Conservation (phyloP, 1,284 basidiomycete genomes). For the Ganoderma boninense region DNA sequence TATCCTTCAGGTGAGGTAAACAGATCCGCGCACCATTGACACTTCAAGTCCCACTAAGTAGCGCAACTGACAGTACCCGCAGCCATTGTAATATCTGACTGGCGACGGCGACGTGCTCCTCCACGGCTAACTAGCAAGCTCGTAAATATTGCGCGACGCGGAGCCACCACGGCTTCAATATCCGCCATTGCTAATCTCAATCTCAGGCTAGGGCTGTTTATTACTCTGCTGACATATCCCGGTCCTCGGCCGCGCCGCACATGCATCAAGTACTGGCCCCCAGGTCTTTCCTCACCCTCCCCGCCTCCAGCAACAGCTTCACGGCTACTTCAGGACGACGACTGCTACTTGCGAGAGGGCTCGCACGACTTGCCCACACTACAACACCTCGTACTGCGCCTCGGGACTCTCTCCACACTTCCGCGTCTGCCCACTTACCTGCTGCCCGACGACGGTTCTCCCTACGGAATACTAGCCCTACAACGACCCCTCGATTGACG, state of each 20-base stretch:
- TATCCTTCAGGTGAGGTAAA: too few species aligned
- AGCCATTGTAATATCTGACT: too few species aligned
- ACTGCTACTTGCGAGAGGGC: not conserved
- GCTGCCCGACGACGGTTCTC: not conserved
- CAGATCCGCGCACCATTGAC: too few species aligned
- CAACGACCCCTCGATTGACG: too few species aligned
- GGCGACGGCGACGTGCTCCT: too few species aligned
- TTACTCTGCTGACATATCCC: slow-evolving; percentile 1
- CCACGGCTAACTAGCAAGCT: too few species aligned
- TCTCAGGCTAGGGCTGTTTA: not conserved
- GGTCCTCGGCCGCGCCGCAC: not conserved
- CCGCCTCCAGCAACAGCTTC: not conserved
- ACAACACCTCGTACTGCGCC: too few species aligned
- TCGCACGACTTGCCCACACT: not conserved
- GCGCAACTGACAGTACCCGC: too few species aligned
- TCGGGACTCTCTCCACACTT: not conserved
- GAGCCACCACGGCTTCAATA: too few species aligned
- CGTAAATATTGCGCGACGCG: too few species aligned
- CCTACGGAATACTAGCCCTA: not conserved
- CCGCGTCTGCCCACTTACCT: not conserved
- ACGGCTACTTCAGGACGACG: not conserved
- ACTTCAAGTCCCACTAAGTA: too few species aligned
- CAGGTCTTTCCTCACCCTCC: not conserved
- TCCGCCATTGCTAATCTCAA: not conserved
- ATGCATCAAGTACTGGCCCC: not conserved